Percentiles rank a stretch among this genome's conserved stretches.
Evolutionary conservation across 148 eudicot species (phyloP).

Genomic region (Polygonum maritimum): DNA sequence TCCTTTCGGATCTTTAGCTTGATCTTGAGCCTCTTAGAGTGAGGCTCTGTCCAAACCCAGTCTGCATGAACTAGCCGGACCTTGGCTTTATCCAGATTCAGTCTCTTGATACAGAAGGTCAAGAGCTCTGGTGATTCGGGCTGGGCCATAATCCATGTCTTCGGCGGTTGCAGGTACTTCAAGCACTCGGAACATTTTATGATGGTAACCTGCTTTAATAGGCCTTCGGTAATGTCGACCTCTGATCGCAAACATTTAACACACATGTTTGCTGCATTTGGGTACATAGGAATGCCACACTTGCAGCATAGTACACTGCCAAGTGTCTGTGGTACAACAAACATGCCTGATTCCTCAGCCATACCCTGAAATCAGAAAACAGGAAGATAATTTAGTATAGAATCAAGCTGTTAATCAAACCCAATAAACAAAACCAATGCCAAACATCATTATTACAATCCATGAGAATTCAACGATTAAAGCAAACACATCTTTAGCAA

Average conservation of each 20-base stretch:
- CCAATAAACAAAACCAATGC: too few species aligned
- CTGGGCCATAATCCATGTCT: conserved; percentile 51
- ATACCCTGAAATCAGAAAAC: conserved; percentile 11
- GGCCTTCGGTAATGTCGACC: conserved; percentile 64
- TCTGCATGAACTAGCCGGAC: conserved; percentile 38
- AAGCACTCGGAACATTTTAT: conserved; percentile 52
- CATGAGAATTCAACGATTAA: too few species aligned
- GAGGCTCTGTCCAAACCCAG: conserved; percentile 39
- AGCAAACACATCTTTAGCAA: too few species aligned
- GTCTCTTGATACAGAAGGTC: conserved; percentile 52
- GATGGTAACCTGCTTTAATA: conserved; percentile 49
- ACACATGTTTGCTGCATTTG: conserved; percentile 77
- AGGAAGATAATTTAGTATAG: background rate
- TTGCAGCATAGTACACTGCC: conserved; percentile 67
- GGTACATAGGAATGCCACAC: conserved; percentile 54
- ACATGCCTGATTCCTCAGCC: conserved; percentile 46
- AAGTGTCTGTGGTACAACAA: conserved; percentile 37
- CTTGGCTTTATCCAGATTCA: conserved; percentile 40
- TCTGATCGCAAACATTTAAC: conserved; percentile 55
- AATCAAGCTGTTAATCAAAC: background rate
- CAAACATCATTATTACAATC: too few species aligned
- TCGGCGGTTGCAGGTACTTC: conserved; percentile 62
- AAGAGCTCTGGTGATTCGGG: conserved; percentile 64
- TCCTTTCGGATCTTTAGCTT: conserved; percentile 39
- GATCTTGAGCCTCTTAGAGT: conserved; percentile 47